Evolutionary conservation across 805 yeast species (phyloP).

Genomic region (Sungouiozyma intestinalis): DNA sequence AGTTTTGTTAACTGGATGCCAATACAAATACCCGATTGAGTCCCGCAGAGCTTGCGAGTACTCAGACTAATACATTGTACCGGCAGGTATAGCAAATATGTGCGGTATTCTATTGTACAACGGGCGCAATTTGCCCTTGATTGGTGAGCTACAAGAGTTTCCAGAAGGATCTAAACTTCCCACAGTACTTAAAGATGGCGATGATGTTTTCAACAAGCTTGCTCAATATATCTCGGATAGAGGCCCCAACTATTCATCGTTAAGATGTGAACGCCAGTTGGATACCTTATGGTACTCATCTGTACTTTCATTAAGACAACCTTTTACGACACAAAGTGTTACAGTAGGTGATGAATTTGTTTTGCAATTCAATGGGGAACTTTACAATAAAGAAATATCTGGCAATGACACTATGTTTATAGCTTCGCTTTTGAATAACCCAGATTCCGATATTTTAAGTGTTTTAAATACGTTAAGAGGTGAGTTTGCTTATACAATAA

Average conservation of each 20-base stretch:
- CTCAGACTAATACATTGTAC: too few species aligned
- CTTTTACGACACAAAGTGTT: slow-evolving; percentile 70
- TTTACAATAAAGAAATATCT: slow-evolving; percentile 53
- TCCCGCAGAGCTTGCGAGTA: too few species aligned
- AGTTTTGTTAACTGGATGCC: neutral
- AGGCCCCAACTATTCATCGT: slow-evolving; percentile 53
- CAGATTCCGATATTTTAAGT: slow-evolving; percentile 28
- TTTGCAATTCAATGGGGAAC: slow-evolving; percentile 85
- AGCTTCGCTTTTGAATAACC: slow-evolving; percentile 26
- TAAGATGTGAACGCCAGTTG: slow-evolving; percentile 7
- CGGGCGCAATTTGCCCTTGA: neutral
- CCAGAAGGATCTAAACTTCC: slow-evolving; percentile 5
- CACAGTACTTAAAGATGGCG: slow-evolving; percentile 2
- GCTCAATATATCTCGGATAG: slow-evolving; percentile 41
- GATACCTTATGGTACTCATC: slow-evolving; percentile 44
- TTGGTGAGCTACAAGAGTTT: slow-evolving; percentile 12
- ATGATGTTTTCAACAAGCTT: slow-evolving; percentile 26
- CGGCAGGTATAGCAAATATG: too few species aligned
- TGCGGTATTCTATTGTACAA: slow-evolving; percentile 45
- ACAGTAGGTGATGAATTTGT: slow-evolving; percentile 26
- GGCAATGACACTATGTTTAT: slow-evolving; percentile 58
- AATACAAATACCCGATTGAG: too few species aligned
- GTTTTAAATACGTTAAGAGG: slow-evolving; percentile 49
- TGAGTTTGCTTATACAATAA: slow-evolving; percentile 62
- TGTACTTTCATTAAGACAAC: slow-evolving; percentile 69